Evolutionary conservation across 306 rosid genomes (phyloP).

Genomic region (Glycyrrhiza uralensis): DNA sequence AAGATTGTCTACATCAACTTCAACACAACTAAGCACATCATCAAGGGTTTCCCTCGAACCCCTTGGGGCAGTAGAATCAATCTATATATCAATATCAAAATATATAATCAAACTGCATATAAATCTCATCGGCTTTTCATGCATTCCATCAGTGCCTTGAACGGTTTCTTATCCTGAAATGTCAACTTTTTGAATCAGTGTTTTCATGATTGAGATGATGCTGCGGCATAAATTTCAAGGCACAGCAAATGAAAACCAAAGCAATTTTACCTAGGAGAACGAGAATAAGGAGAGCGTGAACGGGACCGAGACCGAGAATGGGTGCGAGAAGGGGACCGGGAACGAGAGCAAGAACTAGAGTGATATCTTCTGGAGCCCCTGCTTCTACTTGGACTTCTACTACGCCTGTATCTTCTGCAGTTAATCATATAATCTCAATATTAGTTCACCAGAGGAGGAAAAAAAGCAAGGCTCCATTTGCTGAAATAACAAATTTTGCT

Average conservation of each 20-base stretch:
- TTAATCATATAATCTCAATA: neutral
- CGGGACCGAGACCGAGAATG: slow-evolving; percentile 42
- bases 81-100: too few relatives aligned
- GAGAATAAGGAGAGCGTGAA: slow-evolving; percentile 46
- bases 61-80: neutral
- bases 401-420: slow-evolving; percentile 65
- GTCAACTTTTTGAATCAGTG: slow-evolving; percentile 29
- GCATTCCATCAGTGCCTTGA: slow-evolving; percentile 54
- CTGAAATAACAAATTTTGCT: neutral
- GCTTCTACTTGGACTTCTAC: slow-evolving; percentile 86
- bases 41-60: neutral
- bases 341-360: slow-evolving; percentile 58
- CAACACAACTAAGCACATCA: slow-evolving; percentile 12
- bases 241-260: slow-evolving; percentile 3
- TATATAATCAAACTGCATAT: slow-evolving; percentile 20
- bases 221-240: neutral
- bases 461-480: neutral
- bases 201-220: neutral
- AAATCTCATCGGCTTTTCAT: neutral
- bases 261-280: slow-evolving; percentile 66
- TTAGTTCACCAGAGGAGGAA: neutral
- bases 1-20: slow-evolving; percentile 12
- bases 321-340: slow-evolving; percentile 38
- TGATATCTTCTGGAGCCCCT: slow-evolving; percentile 61
- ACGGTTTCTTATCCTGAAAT: slow-evolving; percentile 65